Conservation (phyloP, 2,329 filamentous ascomycete species). For the Hymenoscyphus infarciens region DNA sequence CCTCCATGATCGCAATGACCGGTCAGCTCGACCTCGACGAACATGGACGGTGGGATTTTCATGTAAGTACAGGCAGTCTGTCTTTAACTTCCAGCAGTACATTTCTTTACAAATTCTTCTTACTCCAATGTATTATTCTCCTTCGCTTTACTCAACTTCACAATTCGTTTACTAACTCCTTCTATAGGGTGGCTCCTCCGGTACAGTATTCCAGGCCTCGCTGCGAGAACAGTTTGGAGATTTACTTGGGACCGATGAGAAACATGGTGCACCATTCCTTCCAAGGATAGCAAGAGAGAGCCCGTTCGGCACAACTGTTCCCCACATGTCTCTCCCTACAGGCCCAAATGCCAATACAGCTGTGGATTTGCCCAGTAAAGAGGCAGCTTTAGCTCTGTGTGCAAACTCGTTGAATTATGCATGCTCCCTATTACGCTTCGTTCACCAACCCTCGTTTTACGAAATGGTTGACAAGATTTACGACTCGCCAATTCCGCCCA, state of each 20-base stretch:
- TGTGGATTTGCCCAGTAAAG: conserved; percentile 66
- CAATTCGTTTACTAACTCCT: not conserved
- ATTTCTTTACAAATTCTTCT: not conserved
- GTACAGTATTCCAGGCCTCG: conserved; percentile 79
- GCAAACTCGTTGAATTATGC: conserved; percentile 55
- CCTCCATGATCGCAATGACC: conserved; percentile 92
- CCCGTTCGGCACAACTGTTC: not conserved
- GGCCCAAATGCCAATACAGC: conserved; percentile 19
- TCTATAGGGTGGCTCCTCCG: conserved; percentile 72
- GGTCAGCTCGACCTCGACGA: conserved; percentile 91
- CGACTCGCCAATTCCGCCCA: conserved; percentile 48
- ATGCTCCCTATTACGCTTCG: conserved; percentile 61
- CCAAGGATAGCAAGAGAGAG: conserved; percentile 44
- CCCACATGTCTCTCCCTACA: not conserved
- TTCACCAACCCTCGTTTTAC: conserved; percentile 81
- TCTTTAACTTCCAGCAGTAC: not conserved
- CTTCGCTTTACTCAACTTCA: not conserved
- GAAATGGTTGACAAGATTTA: conserved; percentile 75
- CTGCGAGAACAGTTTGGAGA: conserved; percentile 86
- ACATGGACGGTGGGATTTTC: conserved; percentile 89
- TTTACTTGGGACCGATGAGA: conserved; percentile 58
- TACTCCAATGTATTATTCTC: not conserved
- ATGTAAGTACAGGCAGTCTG: conserved; percentile 37
- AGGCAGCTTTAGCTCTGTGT: conserved; percentile 51
- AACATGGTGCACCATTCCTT: conserved; percentile 55